These are phyloP conservation scores for Linnemannia elongata DNA, from an alignment of 192 early-diverging fungal species.

Conservation along the genomic window DNA sequence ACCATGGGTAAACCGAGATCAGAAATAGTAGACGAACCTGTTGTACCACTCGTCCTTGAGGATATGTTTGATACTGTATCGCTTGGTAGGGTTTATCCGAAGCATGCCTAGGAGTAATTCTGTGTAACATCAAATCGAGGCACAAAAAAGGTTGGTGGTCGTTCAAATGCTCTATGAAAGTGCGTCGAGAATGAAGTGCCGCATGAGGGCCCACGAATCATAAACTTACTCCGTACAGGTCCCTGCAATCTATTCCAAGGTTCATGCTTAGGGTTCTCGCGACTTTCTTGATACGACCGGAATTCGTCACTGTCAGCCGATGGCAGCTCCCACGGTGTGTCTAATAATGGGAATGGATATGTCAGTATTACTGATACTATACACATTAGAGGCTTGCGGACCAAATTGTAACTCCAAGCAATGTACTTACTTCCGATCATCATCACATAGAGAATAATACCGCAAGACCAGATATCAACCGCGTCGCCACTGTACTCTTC, in stretches of 20 bases:
- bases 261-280: slow-evolving; percentile 54
- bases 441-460: slow-evolving; percentile 78
- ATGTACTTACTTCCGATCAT: slow-evolving; percentile 72
- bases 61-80: slow-evolving; percentile 63
- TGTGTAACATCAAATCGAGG: slow-evolving; percentile 6
- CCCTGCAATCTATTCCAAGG: slow-evolving; percentile 68
- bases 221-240: slow-evolving; percentile 57
- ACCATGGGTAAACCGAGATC: not conserved
- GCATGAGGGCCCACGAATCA: not conserved
- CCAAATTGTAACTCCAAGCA: not conserved
- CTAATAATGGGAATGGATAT: slow-evolving; percentile 20
- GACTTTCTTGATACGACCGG: slow-evolving; percentile 55
- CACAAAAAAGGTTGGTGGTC: not conserved
- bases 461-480: slow-evolving; percentile 80
- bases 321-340: slow-evolving; percentile 80
- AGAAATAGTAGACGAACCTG: slow-evolving; percentile 33
- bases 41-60: slow-evolving; percentile 65
- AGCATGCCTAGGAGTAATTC: slow-evolving; percentile 66
- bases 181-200: not conserved
- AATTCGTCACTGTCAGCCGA: slow-evolving; percentile 72
- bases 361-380: not conserved
- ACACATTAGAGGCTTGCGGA: not conserved
- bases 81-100: slow-evolving; percentile 56
- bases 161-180: not conserved
- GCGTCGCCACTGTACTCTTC: slow-evolving; percentile 69